Conservation (phyloP, 75 land plant genomes). For the Ceratopteris richardii region DNA sequence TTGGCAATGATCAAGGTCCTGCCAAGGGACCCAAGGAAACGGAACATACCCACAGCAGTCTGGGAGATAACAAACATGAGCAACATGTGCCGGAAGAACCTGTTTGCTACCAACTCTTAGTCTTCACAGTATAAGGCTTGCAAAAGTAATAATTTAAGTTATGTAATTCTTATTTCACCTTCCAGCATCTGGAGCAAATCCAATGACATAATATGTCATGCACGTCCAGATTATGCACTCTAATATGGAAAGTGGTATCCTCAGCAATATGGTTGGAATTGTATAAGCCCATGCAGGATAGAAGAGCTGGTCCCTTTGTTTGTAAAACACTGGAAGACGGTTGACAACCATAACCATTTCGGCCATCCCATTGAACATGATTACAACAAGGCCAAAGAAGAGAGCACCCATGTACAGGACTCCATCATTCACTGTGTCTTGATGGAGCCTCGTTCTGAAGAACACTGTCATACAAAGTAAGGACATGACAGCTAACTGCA, state of each 20-base stretch:
- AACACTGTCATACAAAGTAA: slow-evolving; percentile 37
- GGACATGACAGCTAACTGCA: slow-evolving; percentile 28
- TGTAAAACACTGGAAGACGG: slow-evolving; percentile 50
- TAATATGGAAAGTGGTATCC: slow-evolving; percentile 28
- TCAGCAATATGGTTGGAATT: slow-evolving; percentile 29
- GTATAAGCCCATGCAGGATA: slow-evolving; percentile 52
- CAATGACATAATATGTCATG: slow-evolving; percentile 41
- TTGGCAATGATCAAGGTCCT: slow-evolving; percentile 64
- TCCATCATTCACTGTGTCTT: slow-evolving; percentile 23
- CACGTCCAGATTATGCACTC: slow-evolving; percentile 29
- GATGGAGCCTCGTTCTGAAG: slow-evolving; percentile 32
- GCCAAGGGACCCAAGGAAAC: slow-evolving; percentile 54
- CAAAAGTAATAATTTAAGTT: not conserved
- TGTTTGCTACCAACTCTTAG: slow-evolving; percentile 10
- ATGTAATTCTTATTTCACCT: slow-evolving; percentile 30
- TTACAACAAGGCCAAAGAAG: slow-evolving; percentile 30
- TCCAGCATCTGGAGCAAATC: slow-evolving; percentile 50
- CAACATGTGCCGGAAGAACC: slow-evolving; percentile 61
- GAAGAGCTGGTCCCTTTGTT: slow-evolving; percentile 47
- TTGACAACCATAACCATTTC: slow-evolving; percentile 35
- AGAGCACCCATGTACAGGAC: slow-evolving; percentile 29
- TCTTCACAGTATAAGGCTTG: too few species aligned
- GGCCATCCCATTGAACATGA: slow-evolving; percentile 51
- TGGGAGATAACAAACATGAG: slow-evolving; percentile 52
- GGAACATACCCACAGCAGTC: slow-evolving; percentile 61